Base-by-base conservation (phyloP, 2,329 filamentous ascomycete genomes). In the Neopestalotiopsis sp. region DNA sequence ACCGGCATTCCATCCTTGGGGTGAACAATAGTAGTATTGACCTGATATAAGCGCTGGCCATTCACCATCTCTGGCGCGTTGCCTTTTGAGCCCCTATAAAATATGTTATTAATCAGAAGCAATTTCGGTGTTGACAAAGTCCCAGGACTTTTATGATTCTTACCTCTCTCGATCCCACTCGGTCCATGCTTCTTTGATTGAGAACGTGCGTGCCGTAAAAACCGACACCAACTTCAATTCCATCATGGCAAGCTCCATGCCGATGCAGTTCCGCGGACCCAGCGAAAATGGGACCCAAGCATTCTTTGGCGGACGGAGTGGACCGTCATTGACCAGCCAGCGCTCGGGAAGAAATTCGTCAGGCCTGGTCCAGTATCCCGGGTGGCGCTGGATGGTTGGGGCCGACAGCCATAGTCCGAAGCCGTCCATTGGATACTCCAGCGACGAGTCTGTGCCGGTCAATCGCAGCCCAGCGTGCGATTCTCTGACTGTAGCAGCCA, bases 191-290 rank as follows among this genome's bases (percentile, higher is more conserved):
- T 32, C 28, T 24, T 59, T 17, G 14, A 66, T 40, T 0, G n/a
- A 24, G 24, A 66, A 57, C 32, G 4, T 38, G 7, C 64, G 45
- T 9, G 24, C 64, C 4, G 14, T 9, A 38, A 58, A 59, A 0
- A 42, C 49, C 7, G 38, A 30, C 17, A 59, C 52, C 12, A 66
- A 17, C 30, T 58, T 58, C 12, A 66, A 30, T 1, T 59, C 64
- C 24, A 66, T 58, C 14, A 59, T 14, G 14, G 64, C 64, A 28
- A 66, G 64, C 34, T 66, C 64, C 32, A 58, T 24, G 17, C 64
- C 64, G 13, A 66, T 58, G 20, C 64, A 66, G 20, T 58, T 66
- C 45, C 24, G 24, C 6, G 52, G 45, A 2, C 64, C 64, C 20
- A 58, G 30, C 30, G 28, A 24, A 5, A 66, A 66, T 5, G 64